Evolutionary conservation across 192 early-diverging fungal genomes (phyloP).

Genomic region (Lobosporangium transversale): DNA sequence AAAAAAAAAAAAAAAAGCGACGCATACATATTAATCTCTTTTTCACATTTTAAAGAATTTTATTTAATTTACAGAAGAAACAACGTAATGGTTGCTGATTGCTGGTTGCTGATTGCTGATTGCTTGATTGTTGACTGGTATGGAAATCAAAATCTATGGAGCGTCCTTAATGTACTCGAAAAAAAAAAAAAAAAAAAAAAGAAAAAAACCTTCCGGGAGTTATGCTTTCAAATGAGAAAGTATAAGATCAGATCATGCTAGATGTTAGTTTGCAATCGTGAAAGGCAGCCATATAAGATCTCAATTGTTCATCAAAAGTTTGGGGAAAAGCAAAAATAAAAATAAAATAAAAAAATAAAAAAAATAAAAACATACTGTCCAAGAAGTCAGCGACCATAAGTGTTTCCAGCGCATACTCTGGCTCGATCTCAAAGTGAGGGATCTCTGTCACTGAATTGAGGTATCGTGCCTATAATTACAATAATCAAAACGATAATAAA

Average conservation of each 20-base stretch:
- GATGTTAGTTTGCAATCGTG: background rate
- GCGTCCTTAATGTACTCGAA: too few species aligned
- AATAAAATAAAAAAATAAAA: background rate
- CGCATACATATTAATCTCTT: background rate
- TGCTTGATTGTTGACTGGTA: too few species aligned
- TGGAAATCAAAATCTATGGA: too few species aligned
- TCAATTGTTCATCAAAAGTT: slow-evolving; percentile 1
- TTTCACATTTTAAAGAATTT: background rate
- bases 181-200: too few species aligned
- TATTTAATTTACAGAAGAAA: too few species aligned
- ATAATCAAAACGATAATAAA: too few species aligned
- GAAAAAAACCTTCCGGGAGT: too few species aligned
- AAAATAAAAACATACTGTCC: slow-evolving; percentile 70
- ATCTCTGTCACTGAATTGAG: slow-evolving; percentile 69
- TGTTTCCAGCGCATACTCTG: slow-evolving; percentile 89
- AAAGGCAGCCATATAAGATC: background rate
- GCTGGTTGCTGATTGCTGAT: too few species aligned
- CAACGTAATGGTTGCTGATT: too few species aligned
- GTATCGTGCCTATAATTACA: slow-evolving; percentile 40
- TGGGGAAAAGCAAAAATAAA: background rate
- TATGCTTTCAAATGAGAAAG: too few species aligned
- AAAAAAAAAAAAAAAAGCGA: background rate
- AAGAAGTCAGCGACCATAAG: slow-evolving; percentile 97
- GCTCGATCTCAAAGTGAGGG: slow-evolving; percentile 91
- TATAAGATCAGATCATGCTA: too few species aligned